Conservation (phyloP, 768 basidiomycete species). For the Mycena floridula region DNA sequence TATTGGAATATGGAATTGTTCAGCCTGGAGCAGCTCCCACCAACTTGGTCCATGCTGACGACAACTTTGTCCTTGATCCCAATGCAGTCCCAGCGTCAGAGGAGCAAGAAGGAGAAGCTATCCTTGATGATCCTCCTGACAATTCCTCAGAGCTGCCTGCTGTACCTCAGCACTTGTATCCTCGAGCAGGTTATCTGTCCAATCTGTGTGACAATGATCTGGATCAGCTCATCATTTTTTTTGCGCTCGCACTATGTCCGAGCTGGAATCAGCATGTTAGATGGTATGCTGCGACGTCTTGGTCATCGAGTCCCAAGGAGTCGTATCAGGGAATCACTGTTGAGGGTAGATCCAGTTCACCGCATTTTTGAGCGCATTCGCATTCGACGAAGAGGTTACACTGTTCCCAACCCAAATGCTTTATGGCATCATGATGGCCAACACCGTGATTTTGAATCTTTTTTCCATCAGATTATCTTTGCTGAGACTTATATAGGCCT, state of each 20-base stretch:
- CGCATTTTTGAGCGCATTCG: slow-evolving; percentile 20
- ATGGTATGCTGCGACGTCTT: slow-evolving; percentile 13
- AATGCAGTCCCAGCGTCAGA: no score
- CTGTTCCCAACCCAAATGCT: slow-evolving; percentile 27
- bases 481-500: no score
- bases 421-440: no score
- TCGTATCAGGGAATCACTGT: slow-evolving; percentile 13
- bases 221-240: neutral
- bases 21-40: neutral
- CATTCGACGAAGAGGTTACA: slow-evolving; percentile 17
- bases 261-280: slow-evolving; percentile 19
- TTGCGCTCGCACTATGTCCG: slow-evolving; percentile 16
- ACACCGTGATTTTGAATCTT: no score
- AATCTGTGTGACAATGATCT: neutral
- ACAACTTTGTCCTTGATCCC: slow-evolving; percentile 3
- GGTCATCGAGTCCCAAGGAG: slow-evolving; percentile 15
- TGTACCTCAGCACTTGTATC: neutral
- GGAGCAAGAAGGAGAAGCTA: neutral
- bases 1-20: slow-evolving; percentile 1
- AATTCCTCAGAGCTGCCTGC: neutral
- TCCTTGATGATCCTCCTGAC: neutral
- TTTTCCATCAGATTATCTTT: no score
- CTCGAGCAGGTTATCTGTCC: no score
- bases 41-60: neutral
- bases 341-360: slow-evolving; percentile 11